Evolutionary conservation across 2,329 filamentous ascomycete genomes (phyloP), one percentile per base, ranked within the genome.

Genomic region (Hirsutella rhossiliensis): DNA sequence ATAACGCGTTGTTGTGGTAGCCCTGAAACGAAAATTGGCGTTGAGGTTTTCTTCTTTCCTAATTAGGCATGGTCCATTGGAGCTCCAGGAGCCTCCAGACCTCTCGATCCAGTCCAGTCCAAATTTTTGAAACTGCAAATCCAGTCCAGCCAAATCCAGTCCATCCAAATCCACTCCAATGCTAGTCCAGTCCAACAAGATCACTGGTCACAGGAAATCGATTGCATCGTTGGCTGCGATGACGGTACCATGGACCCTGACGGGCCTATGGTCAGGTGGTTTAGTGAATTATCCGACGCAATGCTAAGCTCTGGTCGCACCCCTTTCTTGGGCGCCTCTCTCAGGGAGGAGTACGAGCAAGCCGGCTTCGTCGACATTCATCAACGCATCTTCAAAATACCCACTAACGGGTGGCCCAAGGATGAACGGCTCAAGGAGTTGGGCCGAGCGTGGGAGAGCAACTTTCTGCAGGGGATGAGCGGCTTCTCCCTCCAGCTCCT

Each of bases 401-500:
- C 75, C 0, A 62, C 72, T 38, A 75, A 73, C 29, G 61, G 62
- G 5, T 79, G 76, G 76, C 63, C 75, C 1, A 68, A 66, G 48
- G 61, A 71, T 38, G 60, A 60, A 31, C 51, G 53, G 18, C 58
- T 67, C 41, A 71, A 67, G 50, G 60, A 65, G 13, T 48, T 72
- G 4, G 70, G 70, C 0, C 58, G 54, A 34, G 60, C 68, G 51
- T 71, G 68, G 68, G 65, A 70, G 51, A 54, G 54, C 18, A 69
- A 69, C 40, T 61, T 66, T 28, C 45, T 63, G 8, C 58, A 62
- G 13, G 68, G 68, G 0, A 52, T 72, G n/a, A 66, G 66, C 43
- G 68, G 65, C 1, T 66, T 71, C 44, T 66, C 65, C 7, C 56
- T 67, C 45, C 56, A 56, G 9, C 52, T 69, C 13, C 64, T 65